Conservation (phyloP, 176 grass and related monocot species). For the Avena atlantica region DNA sequence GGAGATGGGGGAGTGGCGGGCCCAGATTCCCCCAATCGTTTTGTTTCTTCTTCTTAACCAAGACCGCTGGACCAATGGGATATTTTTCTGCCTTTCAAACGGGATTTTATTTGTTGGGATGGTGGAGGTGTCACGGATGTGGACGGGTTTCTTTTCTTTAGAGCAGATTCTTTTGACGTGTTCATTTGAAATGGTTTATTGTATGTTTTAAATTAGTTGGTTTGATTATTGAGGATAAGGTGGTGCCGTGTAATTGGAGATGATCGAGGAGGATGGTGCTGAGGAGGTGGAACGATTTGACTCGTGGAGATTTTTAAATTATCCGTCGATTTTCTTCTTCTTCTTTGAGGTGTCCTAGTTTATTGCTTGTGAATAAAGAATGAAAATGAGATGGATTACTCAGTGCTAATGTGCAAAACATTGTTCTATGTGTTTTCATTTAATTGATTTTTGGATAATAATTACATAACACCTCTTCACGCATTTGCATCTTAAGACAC, state of each 20-base stretch:
- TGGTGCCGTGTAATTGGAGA: slow-evolving; percentile 16
- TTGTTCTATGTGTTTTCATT: not conserved
- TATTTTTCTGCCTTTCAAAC: not conserved
- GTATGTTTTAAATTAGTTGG: not conserved
- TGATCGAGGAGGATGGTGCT: not conserved
- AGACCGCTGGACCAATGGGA: not conserved
- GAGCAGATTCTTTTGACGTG: not conserved
- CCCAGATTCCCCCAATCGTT: slow-evolving; percentile 39
- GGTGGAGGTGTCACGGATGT: slow-evolving; percentile 13
- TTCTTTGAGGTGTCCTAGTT: not conserved
- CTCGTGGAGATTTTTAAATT: not conserved
- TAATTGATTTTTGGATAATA: not conserved
- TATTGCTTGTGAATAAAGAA: not conserved
- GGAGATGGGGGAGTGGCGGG: slow-evolving; percentile 33
- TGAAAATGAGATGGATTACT: not conserved
- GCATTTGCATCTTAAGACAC: no score
- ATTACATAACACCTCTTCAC: not conserved
- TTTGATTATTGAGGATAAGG: not conserved
- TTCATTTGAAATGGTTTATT: slow-evolving; percentile 15
- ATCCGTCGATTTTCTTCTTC: no score
- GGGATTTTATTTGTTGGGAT: slow-evolving; percentile 18
- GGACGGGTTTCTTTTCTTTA: slow-evolving; percentile 14
- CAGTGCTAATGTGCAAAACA: no score
- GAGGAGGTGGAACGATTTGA: slow-evolving; percentile 35
- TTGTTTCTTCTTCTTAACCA: slow-evolving; percentile 18